Evolutionary conservation across 2,329 filamentous ascomycete genomes (phyloP), one percentile per base, ranked within the genome.

Genomic region (Ophiostoma perfectum): DNA sequence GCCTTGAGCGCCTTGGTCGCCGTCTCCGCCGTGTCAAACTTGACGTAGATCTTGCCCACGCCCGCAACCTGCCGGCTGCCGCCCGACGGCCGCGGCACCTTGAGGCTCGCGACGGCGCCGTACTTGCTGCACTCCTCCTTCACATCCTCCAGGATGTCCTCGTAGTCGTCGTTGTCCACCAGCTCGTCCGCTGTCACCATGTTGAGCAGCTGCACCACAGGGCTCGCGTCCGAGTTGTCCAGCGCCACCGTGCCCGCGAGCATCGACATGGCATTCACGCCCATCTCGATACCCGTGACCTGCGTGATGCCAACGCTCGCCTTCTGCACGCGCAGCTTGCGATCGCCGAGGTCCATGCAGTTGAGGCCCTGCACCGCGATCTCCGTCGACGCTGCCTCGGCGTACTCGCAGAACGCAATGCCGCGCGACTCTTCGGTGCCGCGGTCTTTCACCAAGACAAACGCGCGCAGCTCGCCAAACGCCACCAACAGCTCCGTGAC

Each of bases 151-250:
- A 90, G 89, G 73, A 99, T 99, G 90, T 99, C 95, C 97, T 18
- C 9, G 62, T 97, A 98, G 75, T 99, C 95, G 47, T 98, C 93
- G 66, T 88, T 89, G 76, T 98, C 93, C 79, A 97, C 88, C 38
- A 99, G 82, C 79, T 99, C 95, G 74, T 99, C 95, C 0, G 93
- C 85, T 0, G 95, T 99, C 47, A 99, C 94, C 95, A 99, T 99
- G 81, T 99, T 99, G 75, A 99, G 86, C 71, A 99, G 82, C 79
- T 97, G 94, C 70, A 99, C 78, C 16, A 99, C 94, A 68, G 91
- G 87, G 72, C 91, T 91, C 70, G 89, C 88, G 73, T 96, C 93
- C 0, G 69, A n/a, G 45, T 90, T 82, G 70, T 93, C 90, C 68
- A 85, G 85, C 49, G 91, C 90, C 3, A 89, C 92, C 27, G 95